Conservation (phyloP, 2,329 filamentous ascomycete species). For the Ophiostoma tasmaniense region DNA sequence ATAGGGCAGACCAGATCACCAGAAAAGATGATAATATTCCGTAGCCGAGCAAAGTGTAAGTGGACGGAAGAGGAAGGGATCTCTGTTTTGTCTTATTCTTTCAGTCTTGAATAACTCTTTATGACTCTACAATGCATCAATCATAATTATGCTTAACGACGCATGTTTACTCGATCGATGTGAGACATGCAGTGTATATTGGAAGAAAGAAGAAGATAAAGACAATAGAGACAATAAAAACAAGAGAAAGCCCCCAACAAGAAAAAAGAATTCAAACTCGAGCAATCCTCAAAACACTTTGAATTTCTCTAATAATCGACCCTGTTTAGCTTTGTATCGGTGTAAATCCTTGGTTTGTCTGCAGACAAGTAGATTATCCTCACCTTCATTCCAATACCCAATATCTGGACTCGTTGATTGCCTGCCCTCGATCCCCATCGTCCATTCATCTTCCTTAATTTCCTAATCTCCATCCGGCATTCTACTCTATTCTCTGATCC, state of each 20-base stretch:
- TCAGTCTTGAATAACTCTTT: not conserved
- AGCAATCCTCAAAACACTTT: not conserved
- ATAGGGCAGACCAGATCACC: not conserved
- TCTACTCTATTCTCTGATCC: not conserved
- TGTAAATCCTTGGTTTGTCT: not conserved
- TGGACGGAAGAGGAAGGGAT: conserved; percentile 3
- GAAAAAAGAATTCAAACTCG: not conserved
- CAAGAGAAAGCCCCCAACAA: not conserved
- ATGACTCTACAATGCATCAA: not conserved
- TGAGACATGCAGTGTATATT: not conserved
- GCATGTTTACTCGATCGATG: not conserved
- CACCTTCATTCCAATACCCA: not conserved
- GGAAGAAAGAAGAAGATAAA: not conserved
- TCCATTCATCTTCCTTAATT: not conserved
- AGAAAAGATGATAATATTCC: not conserved
- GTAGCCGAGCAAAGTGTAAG: not conserved
- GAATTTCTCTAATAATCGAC: no score
- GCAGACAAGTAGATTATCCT: not conserved
- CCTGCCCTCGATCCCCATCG: not conserved
- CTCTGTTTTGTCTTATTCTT: not conserved
- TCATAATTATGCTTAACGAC: not conserved
- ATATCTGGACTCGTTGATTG: not conserved
- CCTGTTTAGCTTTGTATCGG: not conserved
- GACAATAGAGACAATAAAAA: not conserved
- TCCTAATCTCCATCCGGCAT: not conserved